phyloP scores from a whole-genome alignment of 139 green algal species.

The Chlamydomonas sp. region DNA sequence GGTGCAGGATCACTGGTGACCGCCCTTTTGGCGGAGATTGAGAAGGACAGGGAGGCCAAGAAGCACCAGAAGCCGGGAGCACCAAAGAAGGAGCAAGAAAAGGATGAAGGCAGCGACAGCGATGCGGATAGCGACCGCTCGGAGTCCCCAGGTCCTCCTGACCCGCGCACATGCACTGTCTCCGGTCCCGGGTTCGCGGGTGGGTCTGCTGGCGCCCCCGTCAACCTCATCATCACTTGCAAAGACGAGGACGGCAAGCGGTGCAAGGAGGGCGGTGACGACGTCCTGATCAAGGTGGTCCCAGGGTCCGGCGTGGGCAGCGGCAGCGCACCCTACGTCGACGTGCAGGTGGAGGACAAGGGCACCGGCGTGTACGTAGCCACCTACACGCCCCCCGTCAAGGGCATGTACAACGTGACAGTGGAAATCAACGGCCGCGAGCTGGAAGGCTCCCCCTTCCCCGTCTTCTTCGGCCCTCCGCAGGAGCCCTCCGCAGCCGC shows the following conservation, averaged over 20 bases:
- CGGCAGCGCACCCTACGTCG: neutral
- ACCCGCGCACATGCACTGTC: conserved; percentile 44
- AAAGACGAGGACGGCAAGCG: conserved; percentile 43
- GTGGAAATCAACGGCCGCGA: conserved; percentile 79
- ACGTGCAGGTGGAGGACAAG: conserved; percentile 73
- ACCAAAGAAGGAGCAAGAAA: neutral
- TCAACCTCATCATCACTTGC: conserved; percentile 48
- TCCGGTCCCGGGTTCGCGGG: conserved; percentile 52
- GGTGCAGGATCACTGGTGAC: conserved; percentile 30
- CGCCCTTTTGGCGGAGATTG: conserved; percentile 28
- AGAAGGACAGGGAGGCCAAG: conserved; percentile 29
- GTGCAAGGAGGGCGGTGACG: conserved; percentile 51
- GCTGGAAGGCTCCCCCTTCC: conserved; percentile 88
- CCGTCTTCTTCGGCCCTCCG: conserved; percentile 88
- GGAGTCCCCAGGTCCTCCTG: conserved; percentile 33
- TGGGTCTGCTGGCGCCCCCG: conserved; percentile 26
- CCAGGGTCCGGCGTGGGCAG: neutral
- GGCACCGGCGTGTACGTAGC: conserved; percentile 86
- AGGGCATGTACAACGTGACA: conserved; percentile 85
- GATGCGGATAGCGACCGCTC: conserved; percentile 1
- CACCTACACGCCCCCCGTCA: conserved; percentile 74
- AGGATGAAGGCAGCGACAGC: neutral
- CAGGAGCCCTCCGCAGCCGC: neutral
- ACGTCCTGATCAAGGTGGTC: conserved; percentile 49
- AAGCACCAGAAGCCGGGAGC: neutral